Base-by-base conservation (phyloP, 2,329 filamentous ascomycete genomes). In the Fusarium sacchari region DNA sequence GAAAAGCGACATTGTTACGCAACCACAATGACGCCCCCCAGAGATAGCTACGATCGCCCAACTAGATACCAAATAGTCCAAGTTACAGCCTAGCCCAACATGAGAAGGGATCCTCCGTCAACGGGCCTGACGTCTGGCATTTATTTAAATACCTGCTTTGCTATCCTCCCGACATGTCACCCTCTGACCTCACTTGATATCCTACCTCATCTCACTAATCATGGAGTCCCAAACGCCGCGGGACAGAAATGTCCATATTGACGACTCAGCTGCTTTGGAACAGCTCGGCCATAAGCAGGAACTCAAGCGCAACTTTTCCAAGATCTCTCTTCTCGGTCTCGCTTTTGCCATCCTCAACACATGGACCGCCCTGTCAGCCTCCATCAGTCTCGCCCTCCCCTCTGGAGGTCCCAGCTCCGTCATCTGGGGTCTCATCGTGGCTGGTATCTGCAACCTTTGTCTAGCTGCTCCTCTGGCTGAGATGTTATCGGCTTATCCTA, bases 361-460 rank as follows among this genome's bases (percentile, higher is more conserved):
- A 63, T 87, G 85, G 85, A 86, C 85, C 0, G 86, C 86, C 11
- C 81, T 87, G 50, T 83, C 85, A 13, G 84, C 85, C 7, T 86
- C 84, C 17, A 83, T 87, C 63, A 81, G 80, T 20, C 79, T 87
- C 17, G 85, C 85, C 26, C 84, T 95, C 37, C 91, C 93, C 2
- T 92, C 89, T 20, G 93, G 93, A 46, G 93, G 93, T 0, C 88
- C 91, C 26, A 90, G 88, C 13, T 88, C 91, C 65, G 91, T 95
- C 44, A 87, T 95, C 65, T 95, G 93, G 93, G 93, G 93, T 7
- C 81, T 92, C 40, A 64, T 82, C 7, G 86, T 88, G 15, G 88
- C 89, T 24, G 89, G 91, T 56, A 75, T 93, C 52, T 94, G 92
- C 83, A 94, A 94, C 76, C 78, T 94, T 15, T 92, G 89, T 74